Percentiles rank a stretch among this genome's conserved stretches.
These are phyloP conservation scores for Suillus alpinus DNA, from an alignment of 768 basidiomycete species.

Conservation along the genomic window DNA sequence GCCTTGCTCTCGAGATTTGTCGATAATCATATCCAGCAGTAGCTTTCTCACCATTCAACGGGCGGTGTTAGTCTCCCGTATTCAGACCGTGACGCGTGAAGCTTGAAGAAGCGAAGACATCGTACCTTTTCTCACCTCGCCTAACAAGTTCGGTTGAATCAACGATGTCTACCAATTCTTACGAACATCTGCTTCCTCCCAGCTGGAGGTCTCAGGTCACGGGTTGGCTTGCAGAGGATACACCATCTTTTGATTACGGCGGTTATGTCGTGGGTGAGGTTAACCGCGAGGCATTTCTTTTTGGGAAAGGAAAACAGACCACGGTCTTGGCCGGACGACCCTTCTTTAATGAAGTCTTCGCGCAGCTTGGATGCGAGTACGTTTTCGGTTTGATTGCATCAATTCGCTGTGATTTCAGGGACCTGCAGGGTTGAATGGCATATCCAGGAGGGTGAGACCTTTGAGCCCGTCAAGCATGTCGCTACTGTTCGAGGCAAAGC, in stretches of 20 bases:
- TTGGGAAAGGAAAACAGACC: constrained; percentile 81
- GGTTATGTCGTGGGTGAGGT: constrained; percentile 96
- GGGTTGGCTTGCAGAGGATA: constrained; percentile 89
- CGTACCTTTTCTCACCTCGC: not conserved
- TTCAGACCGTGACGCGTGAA: not conserved
- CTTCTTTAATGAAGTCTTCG: constrained; percentile 92
- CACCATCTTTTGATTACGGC: constrained; percentile 94
- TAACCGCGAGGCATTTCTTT: constrained; percentile 78
- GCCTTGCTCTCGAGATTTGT: not conserved
- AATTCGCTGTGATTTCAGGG: not conserved
- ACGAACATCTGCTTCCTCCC: constrained; percentile 81
- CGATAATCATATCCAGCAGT: not conserved
- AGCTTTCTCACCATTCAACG: not conserved
- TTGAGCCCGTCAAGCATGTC: constrained; percentile 79
- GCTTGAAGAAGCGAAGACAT: not conserved
- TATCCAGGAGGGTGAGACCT: constrained; percentile 75
- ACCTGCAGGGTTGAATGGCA: constrained; percentile 87
- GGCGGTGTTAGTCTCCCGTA: not conserved
- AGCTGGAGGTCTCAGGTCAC: constrained; percentile 85
- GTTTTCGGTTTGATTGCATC: constrained; percentile 32
- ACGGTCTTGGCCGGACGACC: constrained; percentile 91
- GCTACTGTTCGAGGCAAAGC: constrained; percentile 92
- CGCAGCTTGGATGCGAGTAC: constrained; percentile 85
- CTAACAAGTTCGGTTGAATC: not conserved
- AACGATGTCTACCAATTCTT: constrained; percentile 21